Evolutionary conservation across 176 grass and related monocot genomes (phyloP).

Genomic region (Triticum monococcum): DNA sequence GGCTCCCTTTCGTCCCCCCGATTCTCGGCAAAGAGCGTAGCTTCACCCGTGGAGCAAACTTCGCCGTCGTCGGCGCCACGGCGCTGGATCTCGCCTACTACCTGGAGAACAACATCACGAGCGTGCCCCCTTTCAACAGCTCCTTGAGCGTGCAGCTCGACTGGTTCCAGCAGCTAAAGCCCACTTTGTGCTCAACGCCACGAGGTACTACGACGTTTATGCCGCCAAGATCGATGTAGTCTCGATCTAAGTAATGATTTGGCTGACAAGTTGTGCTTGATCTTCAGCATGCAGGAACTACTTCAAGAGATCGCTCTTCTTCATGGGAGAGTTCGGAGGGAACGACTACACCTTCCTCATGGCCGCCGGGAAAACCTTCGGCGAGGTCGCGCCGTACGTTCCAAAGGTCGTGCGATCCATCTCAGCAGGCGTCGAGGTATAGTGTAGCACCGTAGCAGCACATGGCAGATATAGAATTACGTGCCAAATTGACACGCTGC

Average conservation of each 20-base stretch:
- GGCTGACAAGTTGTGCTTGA: background rate
- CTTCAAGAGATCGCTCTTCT: constrained; percentile 31
- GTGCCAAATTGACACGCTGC: background rate
- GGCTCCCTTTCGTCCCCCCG: constrained; percentile 17
- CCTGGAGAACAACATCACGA: constrained; percentile 10
- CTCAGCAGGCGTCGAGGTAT: background rate
- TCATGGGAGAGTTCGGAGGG: constrained; percentile 23
- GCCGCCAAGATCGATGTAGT: too few relatives aligned
- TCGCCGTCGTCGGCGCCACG: constrained; percentile 34
- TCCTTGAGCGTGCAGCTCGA: constrained; percentile 44
- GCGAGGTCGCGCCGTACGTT: background rate
- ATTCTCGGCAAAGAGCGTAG: background rate
- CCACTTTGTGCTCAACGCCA: constrained; percentile 33
- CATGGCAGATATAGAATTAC: background rate
- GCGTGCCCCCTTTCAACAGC: constrained; percentile 20
- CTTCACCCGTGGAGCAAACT: constrained; percentile 34
- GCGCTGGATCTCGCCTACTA: constrained; percentile 32
- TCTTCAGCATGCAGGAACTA: constrained; percentile 14
- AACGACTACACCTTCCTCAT: constrained; percentile 29
- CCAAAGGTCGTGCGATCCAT: background rate
- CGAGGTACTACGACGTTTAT: background rate
- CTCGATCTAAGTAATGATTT: too few relatives aligned
- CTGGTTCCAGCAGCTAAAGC: constrained; percentile 44
- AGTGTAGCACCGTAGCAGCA: background rate
- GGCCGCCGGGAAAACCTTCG: background rate